phyloP scores from a whole-genome alignment of 495 filamentous ascomycete species.

The Platismatia glauca region DNA sequence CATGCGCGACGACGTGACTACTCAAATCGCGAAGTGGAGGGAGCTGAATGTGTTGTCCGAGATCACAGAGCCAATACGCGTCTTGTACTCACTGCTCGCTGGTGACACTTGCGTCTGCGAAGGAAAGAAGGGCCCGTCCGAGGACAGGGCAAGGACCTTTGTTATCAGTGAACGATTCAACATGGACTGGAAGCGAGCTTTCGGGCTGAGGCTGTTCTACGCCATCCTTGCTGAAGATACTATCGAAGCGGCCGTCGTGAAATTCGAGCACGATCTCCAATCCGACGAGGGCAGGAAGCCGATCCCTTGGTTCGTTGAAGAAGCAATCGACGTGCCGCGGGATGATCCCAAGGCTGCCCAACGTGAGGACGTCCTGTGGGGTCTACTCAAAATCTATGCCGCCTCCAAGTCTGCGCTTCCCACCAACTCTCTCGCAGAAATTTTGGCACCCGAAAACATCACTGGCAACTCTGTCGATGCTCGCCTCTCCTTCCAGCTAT shows the following conservation, averaged over 20 bases:
- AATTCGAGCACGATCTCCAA: constrained; percentile 58
- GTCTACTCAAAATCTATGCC: constrained; percentile 70
- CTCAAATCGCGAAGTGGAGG: constrained; percentile 78
- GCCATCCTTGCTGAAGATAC: constrained; percentile 55
- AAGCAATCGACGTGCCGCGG: constrained; percentile 38
- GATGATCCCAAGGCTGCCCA: constrained; percentile 41
- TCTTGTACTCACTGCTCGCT: constrained; percentile 79
- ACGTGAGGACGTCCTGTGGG: constrained; percentile 75
- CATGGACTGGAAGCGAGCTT: constrained; percentile 85
- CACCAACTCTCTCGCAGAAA: constrained; percentile 45
- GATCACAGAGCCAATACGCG: constrained; percentile 73
- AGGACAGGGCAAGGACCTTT: constrained; percentile 71
- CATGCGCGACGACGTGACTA: constrained; percentile 57
- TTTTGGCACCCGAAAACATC: constrained; percentile 47
- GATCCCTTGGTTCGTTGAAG: constrained; percentile 49
- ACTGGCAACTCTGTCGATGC: constrained; percentile 60
- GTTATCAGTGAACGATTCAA: constrained; percentile 70
- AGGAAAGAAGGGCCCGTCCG: constrained; percentile 60
- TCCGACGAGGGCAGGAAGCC: constrained; percentile 50
- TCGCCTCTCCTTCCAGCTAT: constrained; percentile 75
- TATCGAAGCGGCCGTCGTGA: constrained; percentile 59
- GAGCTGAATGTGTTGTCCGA: constrained; percentile 73
- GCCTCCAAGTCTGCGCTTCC: constrained; percentile 36
- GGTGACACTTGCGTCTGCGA: constrained; percentile 76
- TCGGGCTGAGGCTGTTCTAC: constrained; percentile 86